Percentiles rank a stretch among this genome's conserved stretches.
Conservation (phyloP, 371 early-diverging fungal genomes). For the Mucor racemosus region DNA sequence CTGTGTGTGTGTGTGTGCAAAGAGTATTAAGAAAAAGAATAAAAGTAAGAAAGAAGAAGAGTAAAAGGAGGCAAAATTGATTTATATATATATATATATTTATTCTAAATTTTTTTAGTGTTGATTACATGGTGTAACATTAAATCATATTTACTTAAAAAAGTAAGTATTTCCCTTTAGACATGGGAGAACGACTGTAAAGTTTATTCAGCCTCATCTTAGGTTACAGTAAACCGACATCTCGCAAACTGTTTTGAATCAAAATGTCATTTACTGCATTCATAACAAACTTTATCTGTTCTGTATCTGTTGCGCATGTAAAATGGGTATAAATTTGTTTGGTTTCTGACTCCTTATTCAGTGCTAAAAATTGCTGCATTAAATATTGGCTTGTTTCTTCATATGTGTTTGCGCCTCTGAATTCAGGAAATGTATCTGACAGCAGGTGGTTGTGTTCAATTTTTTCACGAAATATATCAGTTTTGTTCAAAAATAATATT, state of each 20-base stretch:
- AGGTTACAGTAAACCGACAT: constrained; percentile 82
- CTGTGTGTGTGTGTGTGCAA: background rate
- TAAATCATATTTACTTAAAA: background rate
- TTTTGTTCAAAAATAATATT: constrained; percentile 96
- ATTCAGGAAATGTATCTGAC: background rate
- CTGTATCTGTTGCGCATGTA: constrained; percentile 98
- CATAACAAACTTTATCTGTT: constrained; percentile 95
- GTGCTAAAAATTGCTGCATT: constrained; percentile 78
- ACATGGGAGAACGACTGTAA: background rate
- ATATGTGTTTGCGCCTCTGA: constrained; percentile 68
- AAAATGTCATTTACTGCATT: constrained; percentile 96
- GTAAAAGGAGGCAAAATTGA: background rate
- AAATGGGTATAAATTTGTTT: constrained; percentile 94
- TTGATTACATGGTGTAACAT: constrained; percentile 5
- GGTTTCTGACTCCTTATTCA: constrained; percentile 83
- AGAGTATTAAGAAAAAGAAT: background rate
- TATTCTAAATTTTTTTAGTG: background rate
- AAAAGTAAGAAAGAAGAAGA: background rate
- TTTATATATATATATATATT: background rate
- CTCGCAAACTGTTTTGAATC: constrained; percentile 86
- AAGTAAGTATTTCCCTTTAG: background rate
- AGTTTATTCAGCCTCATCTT: background rate
- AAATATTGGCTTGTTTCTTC: constrained; percentile 87
- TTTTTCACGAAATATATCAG: constrained; percentile 93
- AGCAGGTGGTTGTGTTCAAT: constrained; percentile 76